Evolutionary conservation across 768 basidiomycete genomes (phyloP).

Genomic region (Lentinus tigrinus): DNA sequence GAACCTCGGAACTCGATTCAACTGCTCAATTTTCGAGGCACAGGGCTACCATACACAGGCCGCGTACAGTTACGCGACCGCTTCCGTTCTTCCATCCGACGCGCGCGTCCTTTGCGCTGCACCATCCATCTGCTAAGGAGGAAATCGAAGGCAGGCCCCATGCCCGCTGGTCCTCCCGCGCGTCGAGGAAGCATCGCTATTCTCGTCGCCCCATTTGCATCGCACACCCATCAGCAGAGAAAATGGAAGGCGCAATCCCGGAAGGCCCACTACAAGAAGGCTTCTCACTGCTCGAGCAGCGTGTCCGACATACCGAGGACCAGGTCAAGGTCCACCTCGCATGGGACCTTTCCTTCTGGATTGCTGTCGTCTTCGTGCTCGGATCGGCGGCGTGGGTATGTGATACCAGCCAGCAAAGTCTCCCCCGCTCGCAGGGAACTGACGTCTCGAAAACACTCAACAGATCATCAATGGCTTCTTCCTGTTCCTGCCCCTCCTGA

Average conservation of each 20-base stretch:
- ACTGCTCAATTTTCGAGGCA: not conserved
- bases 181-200: conserved; percentile 25
- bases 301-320: conserved; percentile 15
- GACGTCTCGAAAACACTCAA: conserved; percentile 9
- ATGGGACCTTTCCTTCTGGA: conserved; percentile 28
- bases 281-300: conserved; percentile 12
- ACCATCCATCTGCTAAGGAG: not conserved
- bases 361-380: conserved; percentile 24
- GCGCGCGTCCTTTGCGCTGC: conserved; percentile 27
- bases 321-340: conserved; percentile 20
- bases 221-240: not conserved
- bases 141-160: conserved; percentile 1
- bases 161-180: conserved; percentile 41
- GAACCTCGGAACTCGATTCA: too few species aligned
- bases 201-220: conserved; percentile 10
- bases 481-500: conserved; percentile 47
- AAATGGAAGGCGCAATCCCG: not conserved
- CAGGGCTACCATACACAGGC: conserved; percentile 3
- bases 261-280: not conserved
- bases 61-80: conserved; percentile 6
- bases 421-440: conserved; percentile 32
- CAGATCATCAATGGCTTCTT: conserved; percentile 61
- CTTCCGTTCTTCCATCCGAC: conserved; percentile 37
- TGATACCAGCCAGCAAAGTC: conserved; percentile 31
- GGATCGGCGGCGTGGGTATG: conserved; percentile 24